Evolutionary conservation across 2,329 filamentous ascomycete species (phyloP), one percentile per base, ranked within the genome.

Genomic region (Pseudogymnoascus sp.): DNA sequence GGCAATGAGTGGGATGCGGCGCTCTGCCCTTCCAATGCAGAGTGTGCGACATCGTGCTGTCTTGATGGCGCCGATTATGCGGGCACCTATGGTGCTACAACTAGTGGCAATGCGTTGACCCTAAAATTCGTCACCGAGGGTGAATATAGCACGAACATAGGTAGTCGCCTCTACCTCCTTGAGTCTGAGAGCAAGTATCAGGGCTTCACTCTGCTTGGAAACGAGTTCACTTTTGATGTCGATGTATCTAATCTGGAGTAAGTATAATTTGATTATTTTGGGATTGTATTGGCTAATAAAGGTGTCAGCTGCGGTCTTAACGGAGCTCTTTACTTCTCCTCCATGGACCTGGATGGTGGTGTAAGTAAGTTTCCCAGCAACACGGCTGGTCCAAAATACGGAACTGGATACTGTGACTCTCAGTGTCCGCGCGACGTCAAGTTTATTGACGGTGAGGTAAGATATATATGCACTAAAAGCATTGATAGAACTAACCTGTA

Each of bases 151-250:
- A 77, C 72, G 65, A 81, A 81, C 69, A 69, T 81, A 54, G 79
- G 78, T 28, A 75, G 82, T 60, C 81, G 87, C 66, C 74, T 85
- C 39, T 90, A 88, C 71, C 78, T 89, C 64, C 81, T 89, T 76
- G 79, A 80, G 66, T 75, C 78, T 58, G 81, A 85, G 41, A 77
- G 76, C 66, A 81, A 80, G 62, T 90, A 90, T 73, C 75, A 88
- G 74, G 79, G 81, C 69, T 85, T 89, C 74, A 79, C 82, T 63
- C 77, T 89, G 62, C 77, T 84, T 60, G 83, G 83, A 73, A 80
- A 86, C 69, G 87, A 90, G 73, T 85, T 90, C 74, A 85, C 84
- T 60, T 88, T 90, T 64, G 86, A 89, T 61, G 86, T 89, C 20
- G 87, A 90, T 70, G 81, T 88, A 47, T 88, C 85, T 39, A 79